Evolutionary conservation across 768 basidiomycete species (phyloP).

Genomic region (Fomitopsis pulvina): DNA sequence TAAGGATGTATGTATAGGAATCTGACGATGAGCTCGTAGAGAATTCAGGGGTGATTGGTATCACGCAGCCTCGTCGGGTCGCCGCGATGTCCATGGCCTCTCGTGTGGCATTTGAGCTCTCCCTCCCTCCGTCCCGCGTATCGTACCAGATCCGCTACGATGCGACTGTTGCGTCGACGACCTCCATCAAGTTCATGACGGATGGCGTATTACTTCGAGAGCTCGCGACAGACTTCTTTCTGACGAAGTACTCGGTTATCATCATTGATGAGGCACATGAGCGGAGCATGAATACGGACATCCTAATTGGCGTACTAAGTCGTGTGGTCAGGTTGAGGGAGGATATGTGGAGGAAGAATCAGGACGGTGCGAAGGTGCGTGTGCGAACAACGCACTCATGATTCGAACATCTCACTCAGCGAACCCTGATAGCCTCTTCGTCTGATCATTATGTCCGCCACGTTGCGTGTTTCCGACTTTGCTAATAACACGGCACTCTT

Average conservation of each 20-base stretch:
- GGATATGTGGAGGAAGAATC: slow-evolving; percentile 78
- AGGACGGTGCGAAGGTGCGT: slow-evolving; percentile 62
- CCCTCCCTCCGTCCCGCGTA: slow-evolving; percentile 70
- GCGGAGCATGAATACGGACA: slow-evolving; percentile 96
- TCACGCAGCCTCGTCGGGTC: slow-evolving; percentile 96
- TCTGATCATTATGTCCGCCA: slow-evolving; percentile 98
- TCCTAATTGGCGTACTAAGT: slow-evolving; percentile 94
- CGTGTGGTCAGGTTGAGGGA: slow-evolving; percentile 87
- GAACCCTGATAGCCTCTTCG: slow-evolving; percentile 61
- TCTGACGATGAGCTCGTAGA: slow-evolving; percentile 41
- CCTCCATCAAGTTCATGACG: slow-evolving; percentile 99
- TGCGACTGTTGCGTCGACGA: slow-evolving; percentile 82
- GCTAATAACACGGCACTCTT: slow-evolving; percentile 82
- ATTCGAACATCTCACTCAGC: neutral
- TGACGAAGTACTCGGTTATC: slow-evolving; percentile 90
- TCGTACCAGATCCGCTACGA: slow-evolving; percentile 99
- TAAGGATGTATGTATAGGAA: neutral
- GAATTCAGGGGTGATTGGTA: slow-evolving; percentile 95
- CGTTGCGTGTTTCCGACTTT: slow-evolving; percentile 90
- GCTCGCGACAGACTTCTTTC: slow-evolving; percentile 85
- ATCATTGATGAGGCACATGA: slow-evolving; percentile 99
- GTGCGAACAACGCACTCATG: neutral
- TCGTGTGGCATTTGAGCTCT: slow-evolving; percentile 91
- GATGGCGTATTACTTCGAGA: slow-evolving; percentile 96
- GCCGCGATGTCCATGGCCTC: slow-evolving; percentile 95